Conservation (phyloP, 2,329 filamentous ascomycete species). For the Cadophora malorum region DNA sequence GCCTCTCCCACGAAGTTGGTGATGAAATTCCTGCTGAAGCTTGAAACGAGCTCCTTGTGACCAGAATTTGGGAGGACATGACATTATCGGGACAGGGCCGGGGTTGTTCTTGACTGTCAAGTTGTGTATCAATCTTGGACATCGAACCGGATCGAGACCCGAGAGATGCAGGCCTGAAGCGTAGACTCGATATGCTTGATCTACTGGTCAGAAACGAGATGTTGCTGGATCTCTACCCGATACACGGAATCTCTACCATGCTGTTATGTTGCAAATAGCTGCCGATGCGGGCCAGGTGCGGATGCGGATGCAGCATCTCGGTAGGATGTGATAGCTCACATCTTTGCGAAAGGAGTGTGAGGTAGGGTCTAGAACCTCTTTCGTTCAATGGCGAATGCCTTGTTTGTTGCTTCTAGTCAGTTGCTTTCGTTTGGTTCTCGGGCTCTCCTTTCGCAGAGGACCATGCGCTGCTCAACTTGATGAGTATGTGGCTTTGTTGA, state of each 20-base stretch:
- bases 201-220: too few relatives aligned
- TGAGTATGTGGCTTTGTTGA: background rate
- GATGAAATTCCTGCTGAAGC: background rate
- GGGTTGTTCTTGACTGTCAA: background rate
- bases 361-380: background rate
- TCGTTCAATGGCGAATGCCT: background rate
- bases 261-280: background rate
- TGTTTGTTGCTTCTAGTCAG: background rate
- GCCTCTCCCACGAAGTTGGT: background rate
- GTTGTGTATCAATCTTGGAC: background rate
- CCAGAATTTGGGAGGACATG: background rate
- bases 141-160: background rate
- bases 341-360: background rate
- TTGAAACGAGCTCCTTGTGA: background rate
- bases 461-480: background rate
- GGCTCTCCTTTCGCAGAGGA: background rate
- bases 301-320: conserved; percentile 7
- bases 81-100: background rate
- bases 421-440: background rate
- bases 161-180: background rate
- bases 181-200: too few relatives aligned
- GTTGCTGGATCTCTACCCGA: conserved; percentile 1
- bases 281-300: background rate
- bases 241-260: background rate
- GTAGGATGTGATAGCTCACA: conserved; percentile 8